Evolutionary conservation across 768 basidiomycete species (phyloP), one percentile per base, ranked within the genome.

Genomic region (Mycena venus): DNA sequence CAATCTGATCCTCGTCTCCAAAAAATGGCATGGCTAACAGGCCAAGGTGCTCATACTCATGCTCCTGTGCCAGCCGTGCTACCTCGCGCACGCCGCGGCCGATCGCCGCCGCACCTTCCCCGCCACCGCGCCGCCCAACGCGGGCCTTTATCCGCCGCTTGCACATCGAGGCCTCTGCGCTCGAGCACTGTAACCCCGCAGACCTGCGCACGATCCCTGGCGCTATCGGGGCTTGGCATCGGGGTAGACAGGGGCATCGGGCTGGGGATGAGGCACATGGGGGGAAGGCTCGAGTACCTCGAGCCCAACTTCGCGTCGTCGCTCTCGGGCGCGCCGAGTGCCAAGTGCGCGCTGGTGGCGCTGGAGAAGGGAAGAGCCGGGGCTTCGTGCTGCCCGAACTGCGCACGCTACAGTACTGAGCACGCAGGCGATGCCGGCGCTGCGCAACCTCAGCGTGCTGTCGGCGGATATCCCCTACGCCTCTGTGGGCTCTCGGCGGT

Each of bases 381-480:
- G 17, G 77, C 77, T 65, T 38, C 14, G 36, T 14, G 36, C 36
- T 38, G 8, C 93, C 93, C 15, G 86, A 89, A 12, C 85, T 95
- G n/a, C 86, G 87, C 19, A 90, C 92, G 1, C 88, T 95, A 85
- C 87, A 3, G 89, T 92, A 10, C 89, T 94, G 27, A 87, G 93
- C 0, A 84, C 85, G 4, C 94, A 93, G 94, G 81, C 84, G 73
- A 90, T 95, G 88, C 93, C 94, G 2, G 79, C 75, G 9, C 85
- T 95, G 53, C 85, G 84, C 31, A 90, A 92, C 77, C 87, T 95
- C 31, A 92, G 90, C 2, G 91, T 95, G 36, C 85, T 94, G 42
- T 90, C 91, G 11, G 89, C 92, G 11, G 94, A 95, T 81, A 94
- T 93, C 76, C 88, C 87, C 63, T 93, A 93, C 78, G 89, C 91